Conservation (phyloP, 2,329 filamentous ascomycete genomes). For the Ilyonectria robusta region DNA sequence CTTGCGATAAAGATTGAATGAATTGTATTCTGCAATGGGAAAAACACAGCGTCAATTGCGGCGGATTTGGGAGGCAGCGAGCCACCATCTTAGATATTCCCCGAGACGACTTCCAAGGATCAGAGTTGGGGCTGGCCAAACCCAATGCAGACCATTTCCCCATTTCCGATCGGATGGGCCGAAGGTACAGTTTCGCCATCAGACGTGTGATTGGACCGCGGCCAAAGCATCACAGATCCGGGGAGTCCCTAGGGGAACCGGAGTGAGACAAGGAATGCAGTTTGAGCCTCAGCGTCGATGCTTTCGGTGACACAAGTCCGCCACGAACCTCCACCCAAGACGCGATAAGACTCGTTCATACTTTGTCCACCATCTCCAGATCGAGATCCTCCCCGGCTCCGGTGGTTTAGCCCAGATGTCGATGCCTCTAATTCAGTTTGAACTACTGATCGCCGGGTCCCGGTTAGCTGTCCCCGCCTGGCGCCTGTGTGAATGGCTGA, state of each 20-base stretch:
- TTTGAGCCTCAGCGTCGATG: background rate
- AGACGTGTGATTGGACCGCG: slow-evolving; percentile 10
- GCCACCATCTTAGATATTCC: slow-evolving; percentile 23
- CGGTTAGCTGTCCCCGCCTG: slow-evolving; percentile 10
- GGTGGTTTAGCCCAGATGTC: slow-evolving; percentile 3
- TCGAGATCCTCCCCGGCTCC: background rate
- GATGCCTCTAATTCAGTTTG: slow-evolving; percentile 11
- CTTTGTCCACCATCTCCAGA: slow-evolving; percentile 6
- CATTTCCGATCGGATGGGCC: slow-evolving; percentile 28
- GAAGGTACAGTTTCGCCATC: slow-evolving; percentile 22
- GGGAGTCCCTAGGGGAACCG: too few species aligned
- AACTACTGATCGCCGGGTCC: slow-evolving; percentile 3
- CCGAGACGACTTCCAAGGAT: slow-evolving; percentile 8
- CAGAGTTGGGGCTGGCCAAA: slow-evolving; percentile 25
- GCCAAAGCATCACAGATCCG: slow-evolving; percentile 9
- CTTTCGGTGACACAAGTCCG: background rate
- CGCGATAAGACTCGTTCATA: background rate
- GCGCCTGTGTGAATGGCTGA: slow-evolving; percentile 7
- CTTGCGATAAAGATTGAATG: background rate
- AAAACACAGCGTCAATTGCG: background rate
- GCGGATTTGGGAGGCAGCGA: background rate
- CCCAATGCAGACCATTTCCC: slow-evolving; percentile 22
- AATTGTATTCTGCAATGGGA: background rate
- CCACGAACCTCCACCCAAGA: background rate
- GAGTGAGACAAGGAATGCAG: slow-evolving; percentile 6